phyloP scores from a whole-genome alignment of 192 early-diverging fungal genomes.

The Backusella sp. region DNA sequence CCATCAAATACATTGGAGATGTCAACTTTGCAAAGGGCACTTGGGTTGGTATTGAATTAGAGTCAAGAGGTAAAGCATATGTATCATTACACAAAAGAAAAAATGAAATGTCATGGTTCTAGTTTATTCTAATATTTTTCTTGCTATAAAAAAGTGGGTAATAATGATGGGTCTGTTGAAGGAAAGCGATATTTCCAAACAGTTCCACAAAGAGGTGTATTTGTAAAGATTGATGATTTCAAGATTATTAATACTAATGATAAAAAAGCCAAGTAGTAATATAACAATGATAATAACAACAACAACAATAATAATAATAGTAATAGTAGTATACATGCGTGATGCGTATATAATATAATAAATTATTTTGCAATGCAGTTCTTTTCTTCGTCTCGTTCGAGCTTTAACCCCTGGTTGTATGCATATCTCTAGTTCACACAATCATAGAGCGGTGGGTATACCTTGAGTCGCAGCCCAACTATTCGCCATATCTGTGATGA shows the following conservation, averaged over 20 bases:
- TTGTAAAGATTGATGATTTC: conserved; percentile 28
- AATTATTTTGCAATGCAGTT: neutral
- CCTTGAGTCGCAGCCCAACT: neutral
- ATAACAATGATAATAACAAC: neutral
- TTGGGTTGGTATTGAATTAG: conserved; percentile 37
- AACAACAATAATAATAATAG: neutral
- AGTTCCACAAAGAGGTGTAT: conserved; percentile 24
- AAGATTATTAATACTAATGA: conserved; percentile 8
- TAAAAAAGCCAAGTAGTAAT: neutral
- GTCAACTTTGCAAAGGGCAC: conserved; percentile 24
- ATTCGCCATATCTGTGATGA: conserved; percentile 7
- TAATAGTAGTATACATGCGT: neutral
- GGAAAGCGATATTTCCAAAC: conserved; percentile 32
- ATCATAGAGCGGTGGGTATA: neutral
- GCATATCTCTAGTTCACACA: neutral
- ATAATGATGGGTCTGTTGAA: conserved; percentile 30
- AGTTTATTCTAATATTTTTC: neutral
- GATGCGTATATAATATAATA: neutral
- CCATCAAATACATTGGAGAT: conserved; percentile 30
- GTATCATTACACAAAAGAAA: neutral
- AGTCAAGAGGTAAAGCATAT: conserved; percentile 30
- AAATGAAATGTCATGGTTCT: neutral
- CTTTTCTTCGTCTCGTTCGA: neutral
- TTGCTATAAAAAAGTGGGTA: conserved; percentile 18
- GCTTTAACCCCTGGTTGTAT: neutral